phyloP scores from a whole-genome alignment of 257 asterid genomes.

The Gentiana dahurica region DNA sequence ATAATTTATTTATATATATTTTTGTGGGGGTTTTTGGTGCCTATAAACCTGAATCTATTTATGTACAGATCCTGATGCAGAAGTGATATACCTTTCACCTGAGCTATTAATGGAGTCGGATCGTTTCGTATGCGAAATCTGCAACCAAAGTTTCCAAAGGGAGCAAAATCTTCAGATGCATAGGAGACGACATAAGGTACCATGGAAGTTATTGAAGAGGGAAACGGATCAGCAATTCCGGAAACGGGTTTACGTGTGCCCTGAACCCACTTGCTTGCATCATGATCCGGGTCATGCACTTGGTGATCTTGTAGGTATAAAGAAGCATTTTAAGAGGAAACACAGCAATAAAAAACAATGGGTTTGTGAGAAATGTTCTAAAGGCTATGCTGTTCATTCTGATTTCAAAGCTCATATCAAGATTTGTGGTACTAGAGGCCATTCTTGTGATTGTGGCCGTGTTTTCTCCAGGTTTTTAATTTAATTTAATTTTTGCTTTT shows the following conservation, averaged over 20 bases:
- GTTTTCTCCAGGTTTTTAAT: conserved; percentile 34
- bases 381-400: conserved; percentile 40
- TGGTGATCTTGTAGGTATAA: conserved; percentile 37
- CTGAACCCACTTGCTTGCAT: conserved; percentile 34
- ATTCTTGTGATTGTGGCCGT: conserved; percentile 37
- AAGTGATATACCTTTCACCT: conserved; percentile 28
- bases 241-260: conserved; percentile 31
- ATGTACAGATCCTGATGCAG: conserved; percentile 33
- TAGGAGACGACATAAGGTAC: conserved; percentile 32
- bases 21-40: neutral
- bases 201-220: conserved; percentile 29
- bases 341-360: conserved; percentile 32
- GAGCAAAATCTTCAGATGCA: conserved; percentile 42
- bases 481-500: neutral
- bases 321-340: conserved; percentile 34
- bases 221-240: conserved; percentile 11
- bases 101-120: conserved; percentile 36
- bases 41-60: too few species aligned
- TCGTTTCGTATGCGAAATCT: conserved; percentile 30
- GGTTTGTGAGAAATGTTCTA: conserved; percentile 30
- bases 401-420: conserved; percentile 38
- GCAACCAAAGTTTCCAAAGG: conserved; percentile 32
- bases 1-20: neutral
- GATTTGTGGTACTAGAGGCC: conserved; percentile 42
- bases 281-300: conserved; percentile 31